phyloP scores from a whole-genome alignment of 1,139 yeast genomes.

The Candida sp. region DNA sequence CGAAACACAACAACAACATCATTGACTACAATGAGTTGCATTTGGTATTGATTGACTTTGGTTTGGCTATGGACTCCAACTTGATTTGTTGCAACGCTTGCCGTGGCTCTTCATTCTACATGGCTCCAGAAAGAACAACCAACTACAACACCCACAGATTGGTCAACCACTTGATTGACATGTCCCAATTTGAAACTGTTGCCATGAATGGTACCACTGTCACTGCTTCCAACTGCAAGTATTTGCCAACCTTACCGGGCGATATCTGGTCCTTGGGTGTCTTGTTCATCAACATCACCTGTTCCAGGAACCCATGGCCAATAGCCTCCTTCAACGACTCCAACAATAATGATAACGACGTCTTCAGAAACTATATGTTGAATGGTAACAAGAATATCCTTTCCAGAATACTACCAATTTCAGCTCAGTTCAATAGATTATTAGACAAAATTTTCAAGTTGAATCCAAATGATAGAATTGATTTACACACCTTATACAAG shows the following conservation, averaged over 20 bases:
- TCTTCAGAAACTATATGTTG: conserved; percentile 52
- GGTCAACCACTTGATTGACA: conserved; percentile 32
- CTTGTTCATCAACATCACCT: conserved; percentile 76
- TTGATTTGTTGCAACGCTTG: conserved; percentile 73
- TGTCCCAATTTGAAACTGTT: conserved; percentile 29
- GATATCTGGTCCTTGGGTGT: conserved; percentile 93
- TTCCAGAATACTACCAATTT: conserved; percentile 63
- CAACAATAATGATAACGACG: conserved; percentile 52
- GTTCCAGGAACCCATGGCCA: conserved; percentile 93
- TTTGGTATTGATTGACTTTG: conserved; percentile 81
- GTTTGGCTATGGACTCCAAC: conserved; percentile 70
- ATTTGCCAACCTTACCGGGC: conserved; percentile 73
- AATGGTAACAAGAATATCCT: conserved; percentile 31
- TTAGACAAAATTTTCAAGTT: conserved; percentile 58
- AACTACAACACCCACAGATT: conserved; percentile 42
- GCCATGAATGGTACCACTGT: conserved; percentile 17
- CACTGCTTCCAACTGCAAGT: conserved; percentile 25
- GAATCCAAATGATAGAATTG: conserved; percentile 68
- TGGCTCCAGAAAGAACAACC: conserved; percentile 88
- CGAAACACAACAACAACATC: conserved; percentile 16
- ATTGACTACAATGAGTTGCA: conserved; percentile 59
- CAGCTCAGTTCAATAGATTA: conserved; percentile 60
- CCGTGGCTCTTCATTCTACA: conserved; percentile 87
- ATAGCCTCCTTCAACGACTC: conserved; percentile 64
- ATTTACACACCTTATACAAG: conserved; percentile 49